Evolutionary conservation across 2,329 filamentous ascomycete genomes (phyloP), one percentile per base, ranked within the genome.

Genomic region (Colletotrichum falcatum): DNA sequence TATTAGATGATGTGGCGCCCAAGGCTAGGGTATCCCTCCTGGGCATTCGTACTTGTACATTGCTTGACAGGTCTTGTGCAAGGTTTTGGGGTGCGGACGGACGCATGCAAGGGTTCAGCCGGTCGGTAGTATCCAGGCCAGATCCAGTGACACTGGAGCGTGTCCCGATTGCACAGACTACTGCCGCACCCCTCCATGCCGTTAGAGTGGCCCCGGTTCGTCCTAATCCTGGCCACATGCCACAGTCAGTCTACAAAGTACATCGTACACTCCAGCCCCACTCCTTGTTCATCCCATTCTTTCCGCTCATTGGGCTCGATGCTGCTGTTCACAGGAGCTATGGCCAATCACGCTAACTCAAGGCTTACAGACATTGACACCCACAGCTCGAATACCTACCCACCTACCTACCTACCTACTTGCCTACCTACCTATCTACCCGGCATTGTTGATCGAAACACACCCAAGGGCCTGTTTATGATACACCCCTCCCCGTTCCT

Each of bases 41-140:
- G 44, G 23, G 49, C 30, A 28, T 39, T 61, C 33, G 33, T 20
- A 61, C 59, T 61, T 49, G 59, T 61, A 64, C 51, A 64, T 46
- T 64, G 44, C 51, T 46, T 67, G 68, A 68, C 68, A 70, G 68
- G 68, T 62, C 53, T 70, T 60, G 58, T 62, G 67, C 63, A 62
- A 66, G 64, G 58, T 54, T 62, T 39, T n/a, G 44, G 51, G 58
- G 49, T 46, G 60, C 70, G 60, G 68, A 63, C 68, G 71, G 71
- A 72, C 56, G 61, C 60, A 63, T 71, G 64, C 71, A 72, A 73
- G 71, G 71, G 71, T 65, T 72, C 71, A 73, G 71, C 68, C 68
- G 69, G 63, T 66, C 69, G 67, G 49, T 58, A 66, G 64, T 66
- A 65, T 58, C 48, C 46, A 70, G 59, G 63, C 70, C 53, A 71